Conservation (phyloP, 306 rosid genomes). For the Pyrus betulifolia region DNA sequence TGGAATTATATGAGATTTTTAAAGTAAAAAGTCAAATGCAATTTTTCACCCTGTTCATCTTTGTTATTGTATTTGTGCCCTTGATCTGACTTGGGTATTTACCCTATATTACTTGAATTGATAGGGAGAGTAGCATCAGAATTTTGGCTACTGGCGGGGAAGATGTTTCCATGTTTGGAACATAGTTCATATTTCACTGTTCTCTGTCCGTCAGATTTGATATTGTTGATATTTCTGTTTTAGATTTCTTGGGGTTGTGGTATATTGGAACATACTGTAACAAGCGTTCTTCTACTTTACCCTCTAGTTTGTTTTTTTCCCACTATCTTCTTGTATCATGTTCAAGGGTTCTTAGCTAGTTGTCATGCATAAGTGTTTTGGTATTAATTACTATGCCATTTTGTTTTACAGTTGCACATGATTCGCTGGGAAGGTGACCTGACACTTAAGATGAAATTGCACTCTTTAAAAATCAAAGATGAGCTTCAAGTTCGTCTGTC, state of each 20-base stretch:
- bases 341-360: background rate
- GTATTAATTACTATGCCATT: slow-evolving; percentile 2
- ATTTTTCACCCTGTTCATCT: background rate
- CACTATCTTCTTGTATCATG: background rate
- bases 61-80: background rate
- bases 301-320: background rate
- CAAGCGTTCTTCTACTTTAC: background rate
- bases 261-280: background rate
- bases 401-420: slow-evolving; percentile 56
- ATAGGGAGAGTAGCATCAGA: background rate
- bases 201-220: background rate
- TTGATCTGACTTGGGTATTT: background rate
- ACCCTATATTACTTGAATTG: background rate
- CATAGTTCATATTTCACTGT: background rate
- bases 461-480: slow-evolving; percentile 81
- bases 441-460: slow-evolving; percentile 69
- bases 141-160: background rate
- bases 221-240: background rate
- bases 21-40: background rate
- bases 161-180: background rate
- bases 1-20: background rate
- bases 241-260: background rate
- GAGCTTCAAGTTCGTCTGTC: slow-evolving; percentile 78
- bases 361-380: background rate
- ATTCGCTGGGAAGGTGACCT: slow-evolving; percentile 55